These are phyloP conservation scores for Talaromyces sp. DNA, from an alignment of 2,329 filamentous ascomycete species.

Conservation along the genomic window DNA sequence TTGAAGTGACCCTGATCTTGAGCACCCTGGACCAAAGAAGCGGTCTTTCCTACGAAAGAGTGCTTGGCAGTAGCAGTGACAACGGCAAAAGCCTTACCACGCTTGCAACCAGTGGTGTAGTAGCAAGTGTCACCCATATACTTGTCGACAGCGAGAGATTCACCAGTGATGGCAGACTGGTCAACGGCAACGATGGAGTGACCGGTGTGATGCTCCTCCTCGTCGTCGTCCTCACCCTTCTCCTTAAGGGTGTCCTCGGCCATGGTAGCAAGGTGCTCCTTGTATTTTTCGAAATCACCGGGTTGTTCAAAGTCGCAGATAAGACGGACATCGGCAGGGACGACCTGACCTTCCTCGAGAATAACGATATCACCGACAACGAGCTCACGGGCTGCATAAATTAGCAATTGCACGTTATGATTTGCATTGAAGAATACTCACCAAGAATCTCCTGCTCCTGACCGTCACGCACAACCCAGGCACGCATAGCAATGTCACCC, in stretches of 20 bases:
- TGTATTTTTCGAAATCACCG: slow-evolving; percentile 59
- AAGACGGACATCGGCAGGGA: slow-evolving; percentile 61
- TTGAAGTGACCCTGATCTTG: slow-evolving; percentile 71
- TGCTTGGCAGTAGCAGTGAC: slow-evolving; percentile 59
- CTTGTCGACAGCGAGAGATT: slow-evolving; percentile 57
- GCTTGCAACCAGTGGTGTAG: slow-evolving; percentile 73
- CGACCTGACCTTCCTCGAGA: slow-evolving; percentile 62
- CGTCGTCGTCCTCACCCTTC: slow-evolving; percentile 47
- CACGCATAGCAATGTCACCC: slow-evolving; percentile 69
- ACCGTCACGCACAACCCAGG: slow-evolving; percentile 60
- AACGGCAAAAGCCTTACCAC: slow-evolving; percentile 64
- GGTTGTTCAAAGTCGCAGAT: slow-evolving; percentile 64
- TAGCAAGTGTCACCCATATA: slow-evolving; percentile 65
- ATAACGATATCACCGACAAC: slow-evolving; percentile 67
- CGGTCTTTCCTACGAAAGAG: slow-evolving; percentile 69
- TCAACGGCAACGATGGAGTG: slow-evolving; percentile 61
- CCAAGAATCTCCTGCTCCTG: slow-evolving; percentile 59
- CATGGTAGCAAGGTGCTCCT: slow-evolving; percentile 54
- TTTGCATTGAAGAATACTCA: background rate
- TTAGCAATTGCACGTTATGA: background rate
- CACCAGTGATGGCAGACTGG: slow-evolving; percentile 70
- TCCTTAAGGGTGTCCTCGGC: slow-evolving; percentile 52
- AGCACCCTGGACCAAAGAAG: slow-evolving; percentile 63
- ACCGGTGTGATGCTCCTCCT: slow-evolving; percentile 56
- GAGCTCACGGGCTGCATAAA: slow-evolving; percentile 51